phyloP scores from a whole-genome alignment of 2,329 filamentous ascomycete genomes.

The Aureobasidium sp. region DNA sequence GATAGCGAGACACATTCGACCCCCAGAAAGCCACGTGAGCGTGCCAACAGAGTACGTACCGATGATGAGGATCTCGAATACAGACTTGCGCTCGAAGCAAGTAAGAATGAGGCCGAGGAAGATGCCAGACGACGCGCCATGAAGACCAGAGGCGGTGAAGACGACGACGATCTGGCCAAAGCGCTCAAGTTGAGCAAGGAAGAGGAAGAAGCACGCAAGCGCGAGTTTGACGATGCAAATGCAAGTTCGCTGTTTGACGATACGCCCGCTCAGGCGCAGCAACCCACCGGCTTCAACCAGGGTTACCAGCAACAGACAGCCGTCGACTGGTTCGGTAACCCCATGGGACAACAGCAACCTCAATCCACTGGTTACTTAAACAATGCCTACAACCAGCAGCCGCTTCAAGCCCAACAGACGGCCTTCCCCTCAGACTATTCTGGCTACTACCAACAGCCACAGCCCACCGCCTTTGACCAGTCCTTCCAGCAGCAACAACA shows the following conservation, averaged over 20 bases:
- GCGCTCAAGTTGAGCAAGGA: constrained; percentile 91
- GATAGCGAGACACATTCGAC: constrained; percentile 17
- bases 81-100: constrained; percentile 82
- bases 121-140: constrained; percentile 63
- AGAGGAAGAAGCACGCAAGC: constrained; percentile 80
- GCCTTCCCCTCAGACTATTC: constrained; percentile 55
- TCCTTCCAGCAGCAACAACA: constrained; percentile 33
- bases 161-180: constrained; percentile 86
- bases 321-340: constrained; percentile 96
- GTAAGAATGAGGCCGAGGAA: constrained; percentile 90
- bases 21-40: constrained; percentile 36
- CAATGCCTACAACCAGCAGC: constrained; percentile 59
- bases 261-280: constrained; percentile 51
- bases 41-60: constrained; percentile 28
- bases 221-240: constrained; percentile 80
- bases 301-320: constrained; percentile 95
- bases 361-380: constrained; percentile 61
- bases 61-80: constrained; percentile 85
- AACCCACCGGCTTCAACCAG: constrained; percentile 85
- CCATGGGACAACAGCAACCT: constrained; percentile 62
- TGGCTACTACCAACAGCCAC: constrained; percentile 47
- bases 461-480: constrained; percentile 61
- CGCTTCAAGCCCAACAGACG: constrained; percentile 60
- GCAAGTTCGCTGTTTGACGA: constrained; percentile 85
- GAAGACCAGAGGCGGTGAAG: constrained; percentile 27